A percentile compares a stretch with the other conserved stretches of the same genome.
These are phyloP conservation scores for Boletus reticulatus DNA, from an alignment of 768 basidiomycete species.

Conservation along the genomic window DNA sequence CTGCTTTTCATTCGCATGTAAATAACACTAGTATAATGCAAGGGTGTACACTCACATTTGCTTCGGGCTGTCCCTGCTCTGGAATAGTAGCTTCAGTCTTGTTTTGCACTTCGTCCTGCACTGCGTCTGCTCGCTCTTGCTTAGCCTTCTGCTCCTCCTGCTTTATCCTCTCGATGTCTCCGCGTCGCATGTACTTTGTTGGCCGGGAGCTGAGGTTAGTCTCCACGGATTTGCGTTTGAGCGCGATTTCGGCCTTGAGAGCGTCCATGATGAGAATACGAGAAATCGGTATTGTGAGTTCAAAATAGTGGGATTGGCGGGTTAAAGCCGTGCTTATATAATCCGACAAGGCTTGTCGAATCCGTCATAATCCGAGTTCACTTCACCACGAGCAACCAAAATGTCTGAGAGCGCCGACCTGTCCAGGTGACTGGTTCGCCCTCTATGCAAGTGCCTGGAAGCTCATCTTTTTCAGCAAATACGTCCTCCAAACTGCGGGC, in stretches of 20 bases:
- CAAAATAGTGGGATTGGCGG: too few relatives aligned
- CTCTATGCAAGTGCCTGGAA: neutral
- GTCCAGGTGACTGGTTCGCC: slow-evolving; percentile 44
- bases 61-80: slow-evolving; percentile 25
- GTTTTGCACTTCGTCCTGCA: slow-evolving; percentile 20
- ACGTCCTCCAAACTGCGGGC: slow-evolving; percentile 88
- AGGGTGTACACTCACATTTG: slow-evolving; percentile 44
- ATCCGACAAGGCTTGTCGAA: slow-evolving; percentile 32
- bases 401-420: slow-evolving; percentile 62
- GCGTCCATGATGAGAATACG: slow-evolving; percentile 63
- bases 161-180: slow-evolving; percentile 79
- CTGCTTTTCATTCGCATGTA: slow-evolving; percentile 49
- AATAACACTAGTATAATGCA: slow-evolving; percentile 21
- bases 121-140: slow-evolving; percentile 35
- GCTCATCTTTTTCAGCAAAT: slow-evolving; percentile 56
- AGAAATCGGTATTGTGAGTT: neutral
- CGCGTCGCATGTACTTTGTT: slow-evolving; percentile 86
- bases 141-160: slow-evolving; percentile 40
- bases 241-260: slow-evolving; percentile 83
- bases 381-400: slow-evolving; percentile 37
- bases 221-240: slow-evolving; percentile 78
- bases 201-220: slow-evolving; percentile 48
- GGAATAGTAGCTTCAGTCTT: slow-evolving; percentile 10
- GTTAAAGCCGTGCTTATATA: slow-evolving; percentile 15
- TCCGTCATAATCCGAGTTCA: slow-evolving; percentile 28